These are phyloP conservation scores for Trametes polyzona DNA, from an alignment of 1,284 basidiomycete genomes.

Conservation along the genomic window DNA sequence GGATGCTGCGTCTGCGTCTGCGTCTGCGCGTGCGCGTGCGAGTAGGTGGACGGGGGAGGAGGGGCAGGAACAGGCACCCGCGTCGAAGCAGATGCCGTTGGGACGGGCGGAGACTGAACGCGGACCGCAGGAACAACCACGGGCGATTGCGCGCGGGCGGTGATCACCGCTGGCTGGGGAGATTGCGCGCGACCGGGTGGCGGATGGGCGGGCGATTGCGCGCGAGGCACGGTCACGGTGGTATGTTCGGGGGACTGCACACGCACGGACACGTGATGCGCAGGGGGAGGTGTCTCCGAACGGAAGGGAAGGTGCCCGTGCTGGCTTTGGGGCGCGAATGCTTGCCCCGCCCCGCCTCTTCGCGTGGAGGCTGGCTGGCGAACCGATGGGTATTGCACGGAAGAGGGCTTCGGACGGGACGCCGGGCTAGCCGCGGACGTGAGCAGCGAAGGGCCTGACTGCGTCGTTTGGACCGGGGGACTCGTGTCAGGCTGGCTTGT, in stretches of 20 bases:
- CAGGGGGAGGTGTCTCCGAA: constrained; percentile 18
- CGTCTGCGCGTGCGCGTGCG: constrained; percentile 11
- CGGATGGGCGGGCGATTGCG: constrained; percentile 1
- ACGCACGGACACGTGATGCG: constrained; percentile 9
- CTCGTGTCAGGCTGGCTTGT: constrained; percentile 30
- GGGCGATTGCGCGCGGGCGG: constrained; percentile 19
- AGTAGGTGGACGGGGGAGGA: constrained; percentile 10
- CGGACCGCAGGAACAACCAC: constrained; percentile 11
- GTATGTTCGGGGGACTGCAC: constrained; percentile 4
- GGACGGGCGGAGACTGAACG: constrained; percentile 18
- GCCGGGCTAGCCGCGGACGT: background rate
- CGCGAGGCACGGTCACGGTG: background rate
- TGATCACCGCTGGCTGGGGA: constrained; percentile 9
- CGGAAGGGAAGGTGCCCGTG: constrained; percentile 23
- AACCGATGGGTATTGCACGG: constrained; percentile 12
- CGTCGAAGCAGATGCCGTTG: background rate
- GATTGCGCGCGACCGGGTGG: constrained; percentile 9
- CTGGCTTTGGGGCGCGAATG: constrained; percentile 7
- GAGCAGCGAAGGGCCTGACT: constrained; percentile 3
- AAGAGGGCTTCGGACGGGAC: constrained; percentile 14
- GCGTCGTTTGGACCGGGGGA: constrained; percentile 10
- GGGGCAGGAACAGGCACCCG: constrained; percentile 6
- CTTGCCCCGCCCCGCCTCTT: constrained; percentile 1
- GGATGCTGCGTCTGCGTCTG: constrained; percentile 13
- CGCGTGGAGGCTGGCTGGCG: constrained; percentile 13